A percentile compares a stretch with the other conserved stretches of the same genome.
These are phyloP conservation scores for Kazachstania sp. DNA, from an alignment of 1,139 yeast species.

Conservation along the genomic window DNA sequence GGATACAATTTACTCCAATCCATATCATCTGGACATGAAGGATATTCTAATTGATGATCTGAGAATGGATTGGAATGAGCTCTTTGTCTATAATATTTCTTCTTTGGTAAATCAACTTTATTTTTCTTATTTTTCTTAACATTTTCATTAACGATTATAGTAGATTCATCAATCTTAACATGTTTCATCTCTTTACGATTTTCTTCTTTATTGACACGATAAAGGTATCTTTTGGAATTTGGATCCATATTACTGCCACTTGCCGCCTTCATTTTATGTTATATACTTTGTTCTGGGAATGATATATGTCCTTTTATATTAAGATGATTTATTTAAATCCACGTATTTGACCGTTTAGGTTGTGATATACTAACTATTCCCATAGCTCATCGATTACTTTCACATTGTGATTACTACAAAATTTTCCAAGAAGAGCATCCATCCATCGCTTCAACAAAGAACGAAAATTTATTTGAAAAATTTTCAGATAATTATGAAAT, in stretches of 20 bases:
- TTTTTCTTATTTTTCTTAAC: constrained; percentile 6
- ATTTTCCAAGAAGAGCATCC: too few species aligned
- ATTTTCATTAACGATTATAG: constrained; percentile 6
- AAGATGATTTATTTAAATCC: too few species aligned
- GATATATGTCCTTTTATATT: too few species aligned
- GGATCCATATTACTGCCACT: constrained; percentile 19
- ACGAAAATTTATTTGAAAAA: too few species aligned
- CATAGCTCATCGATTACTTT: too few species aligned
- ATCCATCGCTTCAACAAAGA: too few species aligned
- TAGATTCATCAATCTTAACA: constrained; percentile 28
- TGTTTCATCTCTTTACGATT: constrained; percentile 35
- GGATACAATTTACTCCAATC: constrained; percentile 81
- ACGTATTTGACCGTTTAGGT: too few species aligned
- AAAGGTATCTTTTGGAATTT: constrained; percentile 27
- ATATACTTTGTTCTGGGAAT: not conserved
- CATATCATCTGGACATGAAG: constrained; percentile 72
- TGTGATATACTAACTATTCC: too few species aligned
- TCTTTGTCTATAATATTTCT: constrained; percentile 87
- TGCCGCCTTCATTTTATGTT: constrained; percentile 18
- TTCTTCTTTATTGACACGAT: constrained; percentile 31
- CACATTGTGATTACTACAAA: too few species aligned
- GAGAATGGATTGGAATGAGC: constrained; percentile 98
- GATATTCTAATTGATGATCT: constrained; percentile 88
- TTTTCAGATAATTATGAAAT: too few species aligned
- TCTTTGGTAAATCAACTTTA: constrained; percentile 56